Evolutionary conservation across 2,329 filamentous ascomycete genomes (phyloP).

Genomic region (Zasmidium cellare): DNA sequence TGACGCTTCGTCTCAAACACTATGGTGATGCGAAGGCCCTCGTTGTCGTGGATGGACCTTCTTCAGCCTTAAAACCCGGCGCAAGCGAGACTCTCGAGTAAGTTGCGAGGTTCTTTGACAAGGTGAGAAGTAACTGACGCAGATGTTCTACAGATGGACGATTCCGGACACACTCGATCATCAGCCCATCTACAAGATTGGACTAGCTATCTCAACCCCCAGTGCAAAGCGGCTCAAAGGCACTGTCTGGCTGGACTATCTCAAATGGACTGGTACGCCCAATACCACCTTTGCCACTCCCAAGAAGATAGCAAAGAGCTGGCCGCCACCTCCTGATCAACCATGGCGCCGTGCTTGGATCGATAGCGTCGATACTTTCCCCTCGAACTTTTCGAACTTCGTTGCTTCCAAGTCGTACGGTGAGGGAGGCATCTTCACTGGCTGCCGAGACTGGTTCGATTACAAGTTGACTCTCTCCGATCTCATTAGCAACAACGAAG

Average conservation of each 20-base stretch:
- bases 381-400: neutral
- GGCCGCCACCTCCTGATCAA: neutral
- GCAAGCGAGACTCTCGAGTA: neutral
- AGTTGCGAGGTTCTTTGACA: too few species aligned
- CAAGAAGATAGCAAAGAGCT: neutral
- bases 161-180: neutral
- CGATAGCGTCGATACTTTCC: neutral
- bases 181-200: neutral
- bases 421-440: conserved; percentile 1
- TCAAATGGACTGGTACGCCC: neutral
- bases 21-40: neutral
- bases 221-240: neutral
- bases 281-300: neutral
- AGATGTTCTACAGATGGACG: neutral
- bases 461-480: neutral
- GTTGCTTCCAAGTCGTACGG: neutral
- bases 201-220: neutral
- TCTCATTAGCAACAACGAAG: neutral
- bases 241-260: neutral
- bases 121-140: too few species aligned
- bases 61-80: neutral
- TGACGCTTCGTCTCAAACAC: neutral
- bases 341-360: neutral
- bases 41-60: neutral
- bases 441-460: conserved; percentile 1